Percentiles rank a stretch among this genome's conserved stretches.
Conservation (phyloP, 2,329 filamentous ascomycete genomes). For the Aspergillus latus region DNA sequence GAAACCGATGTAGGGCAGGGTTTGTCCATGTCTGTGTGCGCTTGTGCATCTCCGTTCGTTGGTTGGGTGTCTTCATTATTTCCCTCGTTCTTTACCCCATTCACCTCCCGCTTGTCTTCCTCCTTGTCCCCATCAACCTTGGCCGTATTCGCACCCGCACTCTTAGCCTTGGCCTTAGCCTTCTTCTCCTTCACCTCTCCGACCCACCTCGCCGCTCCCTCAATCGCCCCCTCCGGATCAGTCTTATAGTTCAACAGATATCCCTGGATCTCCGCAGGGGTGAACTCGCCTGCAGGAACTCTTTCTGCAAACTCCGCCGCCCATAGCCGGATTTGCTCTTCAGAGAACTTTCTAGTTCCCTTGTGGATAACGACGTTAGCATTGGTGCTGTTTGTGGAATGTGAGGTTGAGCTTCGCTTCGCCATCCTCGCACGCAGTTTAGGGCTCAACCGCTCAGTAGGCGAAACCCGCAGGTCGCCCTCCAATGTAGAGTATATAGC, state of each 20-base stretch:
- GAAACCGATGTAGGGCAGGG: background rate
- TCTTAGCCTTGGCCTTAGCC: constrained; percentile 6
- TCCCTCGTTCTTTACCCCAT: background rate
- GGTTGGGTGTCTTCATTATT: background rate
- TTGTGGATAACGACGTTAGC: background rate
- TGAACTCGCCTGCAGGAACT: constrained; percentile 37
- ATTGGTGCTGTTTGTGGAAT: background rate
- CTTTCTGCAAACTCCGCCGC: constrained; percentile 33
- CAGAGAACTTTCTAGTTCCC: constrained; percentile 9
- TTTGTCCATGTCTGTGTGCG: background rate
- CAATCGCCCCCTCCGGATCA: constrained; percentile 33
- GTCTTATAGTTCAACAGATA: constrained; percentile 40
- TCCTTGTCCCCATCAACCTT: background rate
- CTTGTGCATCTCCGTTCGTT: background rate
- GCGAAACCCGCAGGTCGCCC: constrained; percentile 25
- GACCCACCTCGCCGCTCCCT: constrained; percentile 34
- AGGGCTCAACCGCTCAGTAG: background rate
- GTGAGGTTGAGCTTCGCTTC: background rate
- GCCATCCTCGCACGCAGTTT: background rate
- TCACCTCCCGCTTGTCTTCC: background rate
- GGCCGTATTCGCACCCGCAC: constrained; percentile 12
- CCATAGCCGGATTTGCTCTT: constrained; percentile 24
- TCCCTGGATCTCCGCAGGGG: constrained; percentile 44
- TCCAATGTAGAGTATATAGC: constrained; percentile 39
- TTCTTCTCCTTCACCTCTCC: constrained; percentile 27